A percentile compares a stretch with the other conserved stretches of the same genome.
phyloP scores from a whole-genome alignment of 768 basidiomycete species.

The Suillus weaverae region DNA sequence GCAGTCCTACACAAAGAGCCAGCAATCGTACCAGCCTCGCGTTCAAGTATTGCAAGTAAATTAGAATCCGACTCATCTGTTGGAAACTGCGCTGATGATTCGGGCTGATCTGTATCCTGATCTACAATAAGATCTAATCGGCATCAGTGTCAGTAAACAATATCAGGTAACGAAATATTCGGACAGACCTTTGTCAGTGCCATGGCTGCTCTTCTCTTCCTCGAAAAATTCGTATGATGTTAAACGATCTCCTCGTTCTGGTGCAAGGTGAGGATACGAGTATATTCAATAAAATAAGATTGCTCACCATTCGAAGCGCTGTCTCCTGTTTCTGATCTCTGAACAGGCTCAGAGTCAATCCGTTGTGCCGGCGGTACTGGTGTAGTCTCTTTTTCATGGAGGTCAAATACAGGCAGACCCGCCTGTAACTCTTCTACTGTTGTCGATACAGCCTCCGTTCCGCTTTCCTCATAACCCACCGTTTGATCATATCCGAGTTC shows the following conservation, averaged over 20 bases:
- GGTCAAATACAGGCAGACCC: slow-evolving; percentile 14
- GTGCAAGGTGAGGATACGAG: not conserved
- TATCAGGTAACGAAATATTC: not conserved
- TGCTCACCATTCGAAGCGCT: not conserved
- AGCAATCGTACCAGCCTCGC: slow-evolving; percentile 29
- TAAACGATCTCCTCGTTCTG: not conserved
- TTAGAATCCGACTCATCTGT: slow-evolving; percentile 32
- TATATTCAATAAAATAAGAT: not conserved
- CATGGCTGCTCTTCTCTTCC: not conserved
- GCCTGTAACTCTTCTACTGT: slow-evolving; percentile 20
- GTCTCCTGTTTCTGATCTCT: not conserved
- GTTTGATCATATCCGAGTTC: slow-evolving; percentile 19
- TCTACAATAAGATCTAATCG: not conserved
- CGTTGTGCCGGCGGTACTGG: slow-evolving; percentile 10
- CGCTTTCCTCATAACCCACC: slow-evolving; percentile 22
- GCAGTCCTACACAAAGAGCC: not conserved
- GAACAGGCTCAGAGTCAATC: slow-evolving; percentile 12
- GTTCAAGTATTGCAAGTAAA: slow-evolving; percentile 26
- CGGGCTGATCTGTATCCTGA: not conserved
- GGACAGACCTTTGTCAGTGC: slow-evolving; percentile 5
- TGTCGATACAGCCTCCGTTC: slow-evolving; percentile 18
- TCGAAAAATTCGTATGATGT: not conserved
- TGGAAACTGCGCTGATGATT: slow-evolving; percentile 3
- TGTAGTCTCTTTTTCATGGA: slow-evolving; percentile 19
- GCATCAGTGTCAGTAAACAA: not conserved